phyloP scores from a whole-genome alignment of 306 rosid species.

The Lithocarpus polystachyus region DNA sequence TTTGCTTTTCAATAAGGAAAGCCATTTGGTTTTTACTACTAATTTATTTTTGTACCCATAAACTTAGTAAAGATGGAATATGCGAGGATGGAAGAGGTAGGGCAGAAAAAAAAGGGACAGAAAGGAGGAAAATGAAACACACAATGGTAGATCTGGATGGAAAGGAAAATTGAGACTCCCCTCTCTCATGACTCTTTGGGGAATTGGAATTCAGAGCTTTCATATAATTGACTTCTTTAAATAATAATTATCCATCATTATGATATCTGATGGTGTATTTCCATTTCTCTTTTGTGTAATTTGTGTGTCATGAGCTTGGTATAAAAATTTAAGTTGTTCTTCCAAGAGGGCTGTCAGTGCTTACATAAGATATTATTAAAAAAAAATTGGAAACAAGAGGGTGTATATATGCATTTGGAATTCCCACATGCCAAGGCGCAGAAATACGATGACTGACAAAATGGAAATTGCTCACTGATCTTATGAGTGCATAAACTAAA shows the following conservation, averaged over 20 bases:
- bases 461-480: not conserved
- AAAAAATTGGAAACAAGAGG: not conserved
- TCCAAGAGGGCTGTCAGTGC: not conserved
- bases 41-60: too few relatives aligned
- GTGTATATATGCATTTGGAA: not conserved
- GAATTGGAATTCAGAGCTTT: not conserved
- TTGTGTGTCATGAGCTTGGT: not conserved
- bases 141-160: not conserved
- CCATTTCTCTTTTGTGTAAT: not conserved
- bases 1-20: too few relatives aligned
- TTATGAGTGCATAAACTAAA: not conserved
- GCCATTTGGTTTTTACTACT: too few relatives aligned
- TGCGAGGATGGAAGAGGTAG: not conserved
- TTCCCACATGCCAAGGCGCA: not conserved
- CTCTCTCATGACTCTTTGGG: not conserved
- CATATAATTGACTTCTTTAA: not conserved
- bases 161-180: not conserved
- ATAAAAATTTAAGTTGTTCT: not conserved
- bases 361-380: not conserved
- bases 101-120: not conserved
- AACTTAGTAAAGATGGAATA: not conserved
- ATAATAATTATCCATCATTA: not conserved
- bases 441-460: not conserved
- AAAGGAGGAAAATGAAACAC: not conserved
- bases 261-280: not conserved